phyloP scores from a whole-genome alignment of 176 grass and related monocot species.

The Otatea glauca region DNA sequence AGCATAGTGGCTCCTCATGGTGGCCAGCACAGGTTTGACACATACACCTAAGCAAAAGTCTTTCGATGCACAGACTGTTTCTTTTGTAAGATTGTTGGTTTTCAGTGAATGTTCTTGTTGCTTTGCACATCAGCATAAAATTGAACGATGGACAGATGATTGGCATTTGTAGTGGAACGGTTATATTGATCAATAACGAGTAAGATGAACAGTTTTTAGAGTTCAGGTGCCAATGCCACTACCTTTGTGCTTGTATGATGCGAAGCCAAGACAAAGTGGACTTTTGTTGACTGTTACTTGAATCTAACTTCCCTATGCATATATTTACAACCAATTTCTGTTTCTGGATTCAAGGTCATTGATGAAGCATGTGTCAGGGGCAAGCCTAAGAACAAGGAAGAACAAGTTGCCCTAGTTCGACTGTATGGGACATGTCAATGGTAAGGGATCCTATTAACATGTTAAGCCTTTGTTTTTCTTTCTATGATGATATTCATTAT shows the following conservation, averaged over 20 bases:
- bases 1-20: slow-evolving; percentile 61
- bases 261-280: slow-evolving; percentile 6
- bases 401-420: slow-evolving; percentile 70
- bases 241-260: slow-evolving; percentile 1
- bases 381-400: slow-evolving; percentile 65
- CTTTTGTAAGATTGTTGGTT: not conserved
- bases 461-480: not conserved
- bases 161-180: slow-evolving; percentile 10
- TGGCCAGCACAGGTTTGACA: slow-evolving; percentile 90
- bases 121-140: slow-evolving; percentile 20
- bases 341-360: slow-evolving; percentile 69
- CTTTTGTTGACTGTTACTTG: slow-evolving; percentile 31
- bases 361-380: slow-evolving; percentile 63
- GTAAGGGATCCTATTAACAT: slow-evolving; percentile 59
- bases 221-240: not conserved
- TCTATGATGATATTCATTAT: slow-evolving; percentile 34
- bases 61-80: not conserved
- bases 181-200: slow-evolving; percentile 11
- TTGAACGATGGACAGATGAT: not conserved
- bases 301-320: slow-evolving; percentile 19
- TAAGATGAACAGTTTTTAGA: slow-evolving; percentile 7
- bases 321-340: slow-evolving; percentile 40
- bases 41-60: slow-evolving; percentile 1
- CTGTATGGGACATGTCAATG: slow-evolving; percentile 82
- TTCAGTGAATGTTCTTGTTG: slow-evolving; percentile 3